phyloP scores from a whole-genome alignment of 257 asterid species.

The Solanum corneliomulleri region DNA sequence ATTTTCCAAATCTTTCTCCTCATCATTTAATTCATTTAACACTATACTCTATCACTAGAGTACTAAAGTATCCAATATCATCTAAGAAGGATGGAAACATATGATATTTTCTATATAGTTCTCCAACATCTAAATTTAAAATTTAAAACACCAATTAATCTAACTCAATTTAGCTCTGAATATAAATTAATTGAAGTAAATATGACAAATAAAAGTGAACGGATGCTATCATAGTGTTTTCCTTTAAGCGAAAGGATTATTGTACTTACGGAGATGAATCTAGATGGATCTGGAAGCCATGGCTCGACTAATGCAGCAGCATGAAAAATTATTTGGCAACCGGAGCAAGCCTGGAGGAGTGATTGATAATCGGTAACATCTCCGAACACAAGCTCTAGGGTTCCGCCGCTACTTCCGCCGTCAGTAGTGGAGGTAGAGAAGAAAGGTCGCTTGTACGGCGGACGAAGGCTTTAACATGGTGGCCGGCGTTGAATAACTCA shows the following conservation, averaged over 20 bases:
- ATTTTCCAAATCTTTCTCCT: not conserved
- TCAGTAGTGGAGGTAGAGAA: slow-evolving; percentile 32
- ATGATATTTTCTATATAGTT: not conserved
- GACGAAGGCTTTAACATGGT: slow-evolving; percentile 76
- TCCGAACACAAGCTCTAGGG: slow-evolving; percentile 59
- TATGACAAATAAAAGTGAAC: not conserved
- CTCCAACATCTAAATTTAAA: not conserved
- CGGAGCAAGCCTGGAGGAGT: slow-evolving; percentile 55
- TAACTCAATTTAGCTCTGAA: not conserved
- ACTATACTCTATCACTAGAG: not conserved
- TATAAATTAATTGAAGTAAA: not conserved
- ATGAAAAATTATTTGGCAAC: slow-evolving; percentile 80
- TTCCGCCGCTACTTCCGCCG: slow-evolving; percentile 25
- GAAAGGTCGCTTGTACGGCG: slow-evolving; percentile 76
- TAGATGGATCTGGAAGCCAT: slow-evolving; percentile 82
- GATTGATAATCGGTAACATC: slow-evolving; percentile 76
- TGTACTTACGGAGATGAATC: slow-evolving; percentile 36
- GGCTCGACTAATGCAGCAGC: slow-evolving; percentile 92
- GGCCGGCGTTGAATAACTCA: slow-evolving; percentile 51
- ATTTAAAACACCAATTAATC: not conserved
- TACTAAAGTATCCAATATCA: not conserved
- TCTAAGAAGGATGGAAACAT: no score
- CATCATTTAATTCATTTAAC: not conserved
- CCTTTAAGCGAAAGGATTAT: not conserved
- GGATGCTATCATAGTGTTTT: no score